Conservation (phyloP, 2,329 filamentous ascomycete genomes). For the Alternaria infectoria region DNA sequence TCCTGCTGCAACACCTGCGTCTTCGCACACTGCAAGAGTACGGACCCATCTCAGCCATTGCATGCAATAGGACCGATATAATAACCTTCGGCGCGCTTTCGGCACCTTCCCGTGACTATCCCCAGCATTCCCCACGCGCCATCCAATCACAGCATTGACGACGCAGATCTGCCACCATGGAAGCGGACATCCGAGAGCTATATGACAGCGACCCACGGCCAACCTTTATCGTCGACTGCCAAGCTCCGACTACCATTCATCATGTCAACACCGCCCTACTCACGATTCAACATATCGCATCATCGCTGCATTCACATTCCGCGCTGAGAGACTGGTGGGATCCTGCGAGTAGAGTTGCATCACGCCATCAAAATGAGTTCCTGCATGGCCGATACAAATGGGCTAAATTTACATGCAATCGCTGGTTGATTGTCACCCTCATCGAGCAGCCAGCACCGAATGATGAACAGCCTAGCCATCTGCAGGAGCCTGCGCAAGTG, state of each 20-base stretch:
- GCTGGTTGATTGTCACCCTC: conserved; percentile 14
- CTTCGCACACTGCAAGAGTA: background rate
- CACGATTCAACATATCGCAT: conserved; percentile 6
- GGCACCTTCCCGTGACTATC: background rate
- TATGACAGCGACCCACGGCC: conserved; percentile 20
- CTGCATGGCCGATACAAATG: conserved; percentile 15
- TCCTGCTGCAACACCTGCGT: background rate
- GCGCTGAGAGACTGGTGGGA: conserved; percentile 22
- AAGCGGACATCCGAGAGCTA: conserved; percentile 11
- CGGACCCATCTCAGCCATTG: background rate
- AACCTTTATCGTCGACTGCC: conserved; percentile 20
- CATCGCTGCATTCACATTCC: conserved; percentile 7
- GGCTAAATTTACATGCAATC: conserved; percentile 12
- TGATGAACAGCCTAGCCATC: background rate
- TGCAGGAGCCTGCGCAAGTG: background rate
- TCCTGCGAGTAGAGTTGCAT: conserved; percentile 8
- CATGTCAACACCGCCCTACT: conserved; percentile 18
- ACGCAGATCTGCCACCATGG: conserved; percentile 12
- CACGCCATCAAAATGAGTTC: conserved; percentile 10
- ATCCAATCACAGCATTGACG: conserved; percentile 2
- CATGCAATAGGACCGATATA: background rate
- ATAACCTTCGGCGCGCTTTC: background rate
- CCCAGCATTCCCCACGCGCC: background rate
- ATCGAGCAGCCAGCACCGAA: background rate
- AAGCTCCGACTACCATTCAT: background rate